Evolutionary conservation across 208 protist species (phyloP), one percentile per base, ranked within the genome.

Genomic region (Trypanosoma congolense): DNA sequence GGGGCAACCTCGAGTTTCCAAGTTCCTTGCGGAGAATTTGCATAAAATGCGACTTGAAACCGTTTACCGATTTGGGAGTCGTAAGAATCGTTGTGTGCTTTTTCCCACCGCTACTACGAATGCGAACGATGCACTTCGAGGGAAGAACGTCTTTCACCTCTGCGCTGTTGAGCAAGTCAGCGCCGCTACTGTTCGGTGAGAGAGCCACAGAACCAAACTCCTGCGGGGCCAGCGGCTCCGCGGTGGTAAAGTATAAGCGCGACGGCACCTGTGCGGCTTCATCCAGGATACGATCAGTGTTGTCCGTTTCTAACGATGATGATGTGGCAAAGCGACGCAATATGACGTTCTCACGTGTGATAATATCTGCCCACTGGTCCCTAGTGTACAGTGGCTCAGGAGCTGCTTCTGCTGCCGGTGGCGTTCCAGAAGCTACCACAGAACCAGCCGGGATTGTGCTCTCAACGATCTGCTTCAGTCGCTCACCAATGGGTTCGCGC

Each of bases 31-130:
- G 65, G 35, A 92, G 54, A 6, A 87, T 68, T 50, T 83, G 59
- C 30, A 80, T 75, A 57, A 92, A 74, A 62, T 89, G 89, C 0
- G 77, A 74, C n/a, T 70, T 79, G 46, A 92, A 80, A 61, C 85
- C 76, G 55, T 85, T 83, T 29, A 89, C 70, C n/a, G 66, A 50
- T 69, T 92, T 92, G 8, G 65, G 52, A 9, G 70, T 67, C 40
- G 62, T 56, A 12, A 92, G 43, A 18, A 89, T 61, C 18, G 70
- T 41, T 0, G 85, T 88, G 54, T 81, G 70, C 49, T 80, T 81
- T 41, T 79, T 47, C 2, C 65, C 68, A 53, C 79, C 71, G 53
- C 85, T 92, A 45, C 74, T 71, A n/a, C 76, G 73, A 31, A 87
- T 62, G 9, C 79, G 77, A 12, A 92, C 67, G 33, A 92, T 73